Evolutionary conservation across 2,329 filamentous ascomycete genomes (phyloP).

Genomic region (Xylaria sp.): DNA sequence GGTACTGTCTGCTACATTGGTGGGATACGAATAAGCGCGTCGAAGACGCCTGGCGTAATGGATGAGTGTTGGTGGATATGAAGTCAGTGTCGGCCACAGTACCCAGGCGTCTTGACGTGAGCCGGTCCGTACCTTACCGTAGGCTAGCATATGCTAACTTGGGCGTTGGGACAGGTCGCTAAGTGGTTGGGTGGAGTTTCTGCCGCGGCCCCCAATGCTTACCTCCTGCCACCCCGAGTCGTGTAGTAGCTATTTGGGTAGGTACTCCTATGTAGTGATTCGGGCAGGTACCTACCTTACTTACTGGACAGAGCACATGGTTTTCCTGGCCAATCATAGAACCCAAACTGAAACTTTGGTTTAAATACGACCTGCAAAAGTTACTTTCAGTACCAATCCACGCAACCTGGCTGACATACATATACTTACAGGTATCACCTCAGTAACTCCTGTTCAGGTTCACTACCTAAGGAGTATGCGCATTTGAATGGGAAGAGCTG

Average conservation of each 20-base stretch:
- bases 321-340: not conserved
- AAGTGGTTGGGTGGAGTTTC: constrained; percentile 1
- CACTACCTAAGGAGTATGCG: no score
- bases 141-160: not conserved
- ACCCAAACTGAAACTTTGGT: no score
- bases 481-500: no score
- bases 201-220: not conserved
- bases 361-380: no score
- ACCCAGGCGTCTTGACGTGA: not conserved
- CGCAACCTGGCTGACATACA: not conserved
- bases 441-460: not conserved
- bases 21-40: not conserved
- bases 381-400: not conserved
- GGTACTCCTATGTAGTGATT: no score
- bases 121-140: not conserved
- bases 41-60: constrained; percentile 10
- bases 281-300: not conserved
- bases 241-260: no score
- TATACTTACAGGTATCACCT: not conserved
- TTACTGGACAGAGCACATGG: no score
- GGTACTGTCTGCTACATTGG: not conserved
- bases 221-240: not conserved
- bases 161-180: not conserved
- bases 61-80: constrained; percentile 5
- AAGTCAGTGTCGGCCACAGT: not conserved